These are phyloP conservation scores for Castanopsis chinensis DNA, from an alignment of 306 rosid species.

Conservation along the genomic window DNA sequence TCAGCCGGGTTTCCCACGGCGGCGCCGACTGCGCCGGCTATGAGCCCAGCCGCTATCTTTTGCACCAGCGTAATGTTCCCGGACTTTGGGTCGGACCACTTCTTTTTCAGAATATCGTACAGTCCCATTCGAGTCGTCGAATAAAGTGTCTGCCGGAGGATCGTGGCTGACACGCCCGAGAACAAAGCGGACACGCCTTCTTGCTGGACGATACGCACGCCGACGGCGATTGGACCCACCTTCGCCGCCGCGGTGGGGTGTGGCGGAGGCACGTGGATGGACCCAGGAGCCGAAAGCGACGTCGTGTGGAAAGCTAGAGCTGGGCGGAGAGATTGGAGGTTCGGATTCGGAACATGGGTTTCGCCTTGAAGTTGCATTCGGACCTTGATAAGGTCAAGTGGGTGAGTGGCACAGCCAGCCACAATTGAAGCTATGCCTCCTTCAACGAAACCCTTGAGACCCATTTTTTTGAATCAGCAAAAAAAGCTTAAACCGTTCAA, in stretches of 20 bases:
- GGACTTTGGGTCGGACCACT: constrained; percentile 57
- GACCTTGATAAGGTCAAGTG: constrained; percentile 68
- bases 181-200: constrained; percentile 65
- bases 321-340: constrained; percentile 42
- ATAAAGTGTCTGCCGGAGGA: constrained; percentile 72
- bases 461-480: constrained; percentile 36
- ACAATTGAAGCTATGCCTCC: constrained; percentile 78
- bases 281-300: not conserved
- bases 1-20: constrained; percentile 75
- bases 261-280: constrained; percentile 31
- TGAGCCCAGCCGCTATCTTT: constrained; percentile 58
- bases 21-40: constrained; percentile 65
- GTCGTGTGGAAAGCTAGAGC: constrained; percentile 45
- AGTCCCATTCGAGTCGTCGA: constrained; percentile 87
- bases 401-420: constrained; percentile 76
- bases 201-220: constrained; percentile 53
- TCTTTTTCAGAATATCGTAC: constrained; percentile 60
- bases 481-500: not conserved
- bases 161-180: constrained; percentile 76
- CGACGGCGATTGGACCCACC: constrained; percentile 53
- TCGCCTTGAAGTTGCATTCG: constrained; percentile 91
- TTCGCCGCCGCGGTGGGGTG: constrained; percentile 19
- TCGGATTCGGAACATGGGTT: constrained; percentile 25
- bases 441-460: constrained; percentile 62
- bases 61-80: constrained; percentile 39